Percentiles rank a stretch among this genome's conserved stretches.
Conservation (phyloP, 1,284 basidiomycete genomes). For the Lignosus rhinocerotis region DNA sequence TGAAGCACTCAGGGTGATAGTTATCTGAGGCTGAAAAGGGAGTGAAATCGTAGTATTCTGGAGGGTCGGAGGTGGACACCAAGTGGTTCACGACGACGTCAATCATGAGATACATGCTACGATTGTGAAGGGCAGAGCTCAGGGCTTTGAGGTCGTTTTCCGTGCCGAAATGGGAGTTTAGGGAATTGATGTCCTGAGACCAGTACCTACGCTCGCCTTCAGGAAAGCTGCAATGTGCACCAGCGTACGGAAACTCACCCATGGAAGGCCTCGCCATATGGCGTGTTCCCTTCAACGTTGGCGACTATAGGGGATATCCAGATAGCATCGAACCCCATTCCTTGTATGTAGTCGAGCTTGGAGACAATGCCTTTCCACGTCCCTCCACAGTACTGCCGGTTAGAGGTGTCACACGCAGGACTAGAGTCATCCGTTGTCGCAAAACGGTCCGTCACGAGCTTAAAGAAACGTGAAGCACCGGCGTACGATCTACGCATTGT, state of each 20-base stretch:
- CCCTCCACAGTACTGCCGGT: conserved; percentile 70
- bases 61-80: conserved; percentile 56
- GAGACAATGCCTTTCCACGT: conserved; percentile 74
- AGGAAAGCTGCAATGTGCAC: too few species aligned
- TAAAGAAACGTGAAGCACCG: conserved; percentile 13
- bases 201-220: conserved; percentile 44
- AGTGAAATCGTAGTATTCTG: conserved; percentile 58
- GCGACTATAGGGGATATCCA: conserved; percentile 70
- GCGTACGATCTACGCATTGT: background rate
- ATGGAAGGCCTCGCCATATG: conserved; percentile 70
- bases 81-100: conserved; percentile 80
- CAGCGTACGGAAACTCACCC: conserved; percentile 33
- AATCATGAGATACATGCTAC: conserved; percentile 80
- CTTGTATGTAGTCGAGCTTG: conserved; percentile 78
- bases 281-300: conserved; percentile 68
- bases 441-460: conserved; percentile 74
- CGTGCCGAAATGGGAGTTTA: conserved; percentile 72
- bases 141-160: conserved; percentile 69
- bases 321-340: conserved; percentile 76
- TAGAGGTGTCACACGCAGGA: conserved; percentile 52
- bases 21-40: conserved; percentile 56
- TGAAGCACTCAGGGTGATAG: conserved; percentile 68
- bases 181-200: conserved; percentile 60
- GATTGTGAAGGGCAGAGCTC: conserved; percentile 60
- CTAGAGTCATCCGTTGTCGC: conserved; percentile 56